Evolutionary conservation across 805 yeast species (phyloP), one percentile per base, ranked within the genome.

Genomic region (Starmera caribaea): DNA sequence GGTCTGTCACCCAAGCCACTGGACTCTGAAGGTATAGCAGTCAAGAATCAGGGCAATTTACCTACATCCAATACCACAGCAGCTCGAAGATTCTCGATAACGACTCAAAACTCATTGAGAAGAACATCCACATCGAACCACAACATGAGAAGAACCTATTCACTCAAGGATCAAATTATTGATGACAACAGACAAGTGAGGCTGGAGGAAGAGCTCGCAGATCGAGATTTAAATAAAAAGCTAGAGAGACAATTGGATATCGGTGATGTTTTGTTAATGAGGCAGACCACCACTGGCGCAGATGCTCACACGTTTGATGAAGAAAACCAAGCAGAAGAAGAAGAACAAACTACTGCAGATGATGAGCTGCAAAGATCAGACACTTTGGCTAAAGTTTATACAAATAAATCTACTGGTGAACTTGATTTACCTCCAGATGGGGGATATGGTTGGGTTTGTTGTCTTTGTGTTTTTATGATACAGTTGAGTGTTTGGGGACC

Each of bases 401-500:
- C 68, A 9, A 62, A 62, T 38, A 48, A 45, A 31, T 43, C 59
- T 0, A 62, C 63, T 0, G 66, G 67, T 14, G 47, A 49, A 13
- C 30, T 63, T 3, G 62, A 60, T 27, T 47, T 61, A 14, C 71
- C 71, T 0, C 79, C 80, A 1, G 89, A 81, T 54, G 80, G 77
- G 34, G 87, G 87, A 3, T 70, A 74, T 41, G 86, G 83, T 2
- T 78, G 86, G 82, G 75, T 80, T 0, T 65, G 79, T 16, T 70
- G 73, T 12, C 43, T 71, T 13, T 74, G 77, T 12, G 68, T 73
- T 4, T 60, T 67, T 26, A 38, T 75, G 4, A 59, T 76, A 32
- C 74, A 76, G 54, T 71, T 76, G 45, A 65, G 72, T 31, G 73
- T 85, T 0, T 82, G 90, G 89, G 92, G 92, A 13, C 71, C 81